A percentile compares a stretch with the other conserved stretches of the same genome.
Conservation (phyloP, 345 rosid species). For the Euphorbia tirucalli region DNA sequence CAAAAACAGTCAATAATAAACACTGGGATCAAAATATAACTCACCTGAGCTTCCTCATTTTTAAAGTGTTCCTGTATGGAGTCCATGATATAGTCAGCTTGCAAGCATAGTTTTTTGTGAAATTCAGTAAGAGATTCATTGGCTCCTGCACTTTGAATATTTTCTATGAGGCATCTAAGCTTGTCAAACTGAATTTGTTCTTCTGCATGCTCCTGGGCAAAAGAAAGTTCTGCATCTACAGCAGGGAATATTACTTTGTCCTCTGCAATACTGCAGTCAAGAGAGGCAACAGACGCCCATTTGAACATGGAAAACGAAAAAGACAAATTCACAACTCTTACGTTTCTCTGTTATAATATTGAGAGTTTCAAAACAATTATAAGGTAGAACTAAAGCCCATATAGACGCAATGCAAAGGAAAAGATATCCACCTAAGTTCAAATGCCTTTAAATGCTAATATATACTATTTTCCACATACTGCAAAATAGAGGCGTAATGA, state of each 20-base stretch:
- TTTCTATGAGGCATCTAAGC: slow-evolving; percentile 49
- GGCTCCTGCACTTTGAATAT: slow-evolving; percentile 48
- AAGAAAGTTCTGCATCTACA: slow-evolving; percentile 54
- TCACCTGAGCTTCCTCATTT: slow-evolving; percentile 59
- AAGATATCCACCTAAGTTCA: background rate
- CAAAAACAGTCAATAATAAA: slow-evolving; percentile 2
- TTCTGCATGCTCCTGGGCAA: slow-evolving; percentile 58
- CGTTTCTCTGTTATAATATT: background rate
- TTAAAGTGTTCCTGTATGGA: slow-evolving; percentile 53
- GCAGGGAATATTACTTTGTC: slow-evolving; percentile 67
- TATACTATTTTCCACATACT: background rate
- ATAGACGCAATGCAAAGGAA: background rate
- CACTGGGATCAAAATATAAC: background rate
- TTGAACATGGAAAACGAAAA: slow-evolving; percentile 8
- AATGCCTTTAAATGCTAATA: background rate
- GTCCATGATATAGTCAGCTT: slow-evolving; percentile 55
- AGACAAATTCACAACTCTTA: background rate
- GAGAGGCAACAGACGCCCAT: slow-evolving; percentile 19
- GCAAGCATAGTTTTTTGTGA: slow-evolving; percentile 43
- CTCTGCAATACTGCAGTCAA: slow-evolving; percentile 56
- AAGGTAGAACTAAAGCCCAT: background rate
- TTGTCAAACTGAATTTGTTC: slow-evolving; percentile 54
- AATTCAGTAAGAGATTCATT: slow-evolving; percentile 46
- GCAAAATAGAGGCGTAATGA: background rate
- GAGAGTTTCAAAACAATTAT: background rate